Percentiles rank a stretch among this genome's conserved stretches.
These are phyloP conservation scores for Phellopilus nigrolimitatus DNA, from an alignment of 1,284 basidiomycete species.

Conservation along the genomic window DNA sequence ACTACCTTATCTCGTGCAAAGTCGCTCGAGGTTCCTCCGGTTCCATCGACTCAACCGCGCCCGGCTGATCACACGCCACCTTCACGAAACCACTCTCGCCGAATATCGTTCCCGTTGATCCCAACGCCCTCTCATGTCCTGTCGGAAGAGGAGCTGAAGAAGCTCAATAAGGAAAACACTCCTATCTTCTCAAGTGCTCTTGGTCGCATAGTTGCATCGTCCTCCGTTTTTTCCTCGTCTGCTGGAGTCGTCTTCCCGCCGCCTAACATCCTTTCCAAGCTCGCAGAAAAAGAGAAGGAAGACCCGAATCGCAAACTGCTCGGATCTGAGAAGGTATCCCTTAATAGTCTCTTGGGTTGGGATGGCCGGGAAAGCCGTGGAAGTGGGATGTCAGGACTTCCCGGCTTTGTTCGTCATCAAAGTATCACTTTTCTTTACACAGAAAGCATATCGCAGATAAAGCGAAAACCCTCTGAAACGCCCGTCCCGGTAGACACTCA, in stretches of 20 bases:
- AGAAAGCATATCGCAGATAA: conserved; percentile 29
- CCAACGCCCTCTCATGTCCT: conserved; percentile 4
- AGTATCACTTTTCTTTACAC: conserved; percentile 51
- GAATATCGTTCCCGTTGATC: conserved; percentile 8
- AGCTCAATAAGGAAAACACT: not conserved
- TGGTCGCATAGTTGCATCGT: conserved; percentile 36
- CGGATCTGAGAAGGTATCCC: conserved; percentile 51
- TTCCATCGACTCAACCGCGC: conserved; percentile 16
- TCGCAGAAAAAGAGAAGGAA: conserved; percentile 45
- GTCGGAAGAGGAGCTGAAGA: conserved; percentile 1
- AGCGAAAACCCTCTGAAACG: not conserved
- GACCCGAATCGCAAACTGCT: conserved; percentile 36
- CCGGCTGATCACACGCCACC: conserved; percentile 17
- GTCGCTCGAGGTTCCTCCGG: conserved; percentile 36
- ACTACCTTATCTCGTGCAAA: conserved; percentile 30
- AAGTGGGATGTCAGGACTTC: conserved; percentile 44
- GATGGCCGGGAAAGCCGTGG: conserved; percentile 40
- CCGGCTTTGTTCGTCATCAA: conserved; percentile 58
- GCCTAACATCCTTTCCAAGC: conserved; percentile 42
- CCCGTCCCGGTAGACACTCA: not conserved
- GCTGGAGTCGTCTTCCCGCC: conserved; percentile 41
- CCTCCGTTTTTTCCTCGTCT: conserved; percentile 47
- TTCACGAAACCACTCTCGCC: conserved; percentile 19
- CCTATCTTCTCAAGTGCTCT: conserved; percentile 36
- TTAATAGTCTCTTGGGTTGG: conserved; percentile 55